Evolutionary conservation across 1,284 basidiomycete genomes (phyloP).

Genomic region (Rhodotorula sp.): DNA sequence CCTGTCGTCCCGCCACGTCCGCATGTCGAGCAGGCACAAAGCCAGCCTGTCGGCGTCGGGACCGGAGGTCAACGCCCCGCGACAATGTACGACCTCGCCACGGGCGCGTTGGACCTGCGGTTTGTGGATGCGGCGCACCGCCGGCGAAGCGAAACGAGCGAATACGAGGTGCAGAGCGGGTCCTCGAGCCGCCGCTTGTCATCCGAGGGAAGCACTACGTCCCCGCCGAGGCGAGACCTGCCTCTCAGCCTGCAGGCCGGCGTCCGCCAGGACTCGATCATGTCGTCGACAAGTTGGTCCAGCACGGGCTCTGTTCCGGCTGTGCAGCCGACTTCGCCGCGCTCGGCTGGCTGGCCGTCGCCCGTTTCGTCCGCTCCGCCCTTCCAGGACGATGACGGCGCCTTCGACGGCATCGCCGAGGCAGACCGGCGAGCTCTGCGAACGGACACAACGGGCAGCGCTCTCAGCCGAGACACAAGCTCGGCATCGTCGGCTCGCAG

Average conservation of each 20-base stretch:
- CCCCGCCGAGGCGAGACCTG: too few relatives aligned
- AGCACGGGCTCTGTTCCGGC: background rate
- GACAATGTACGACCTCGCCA: slow-evolving; percentile 20
- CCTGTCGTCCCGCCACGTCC: slow-evolving; percentile 4
- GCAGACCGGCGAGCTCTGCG: background rate
- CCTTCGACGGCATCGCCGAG: slow-evolving; percentile 18
- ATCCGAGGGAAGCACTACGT: too few relatives aligned
- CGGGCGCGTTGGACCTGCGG: slow-evolving; percentile 8
- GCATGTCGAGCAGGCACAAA: slow-evolving; percentile 3
- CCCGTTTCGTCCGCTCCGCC: slow-evolving; percentile 9
- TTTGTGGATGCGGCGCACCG: slow-evolving; percentile 17
- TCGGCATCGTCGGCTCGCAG: slow-evolving; percentile 30
- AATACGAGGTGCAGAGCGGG: background rate
- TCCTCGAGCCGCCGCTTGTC: too few relatives aligned
- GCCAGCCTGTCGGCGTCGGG: background rate
- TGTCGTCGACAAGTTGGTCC: background rate
- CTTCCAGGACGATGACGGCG: slow-evolving; percentile 24
- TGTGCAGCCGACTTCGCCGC: too few relatives aligned
- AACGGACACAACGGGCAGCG: background rate
- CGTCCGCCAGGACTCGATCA: background rate
- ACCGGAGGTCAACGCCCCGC: slow-evolving; percentile 6
- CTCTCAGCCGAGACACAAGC: background rate
- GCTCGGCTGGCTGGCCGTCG: too few relatives aligned
- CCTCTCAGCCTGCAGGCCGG: background rate
- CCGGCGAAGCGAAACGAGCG: background rate